Conservation (phyloP, 805 yeast species). For the Zygotorulaspora chibaensis region DNA sequence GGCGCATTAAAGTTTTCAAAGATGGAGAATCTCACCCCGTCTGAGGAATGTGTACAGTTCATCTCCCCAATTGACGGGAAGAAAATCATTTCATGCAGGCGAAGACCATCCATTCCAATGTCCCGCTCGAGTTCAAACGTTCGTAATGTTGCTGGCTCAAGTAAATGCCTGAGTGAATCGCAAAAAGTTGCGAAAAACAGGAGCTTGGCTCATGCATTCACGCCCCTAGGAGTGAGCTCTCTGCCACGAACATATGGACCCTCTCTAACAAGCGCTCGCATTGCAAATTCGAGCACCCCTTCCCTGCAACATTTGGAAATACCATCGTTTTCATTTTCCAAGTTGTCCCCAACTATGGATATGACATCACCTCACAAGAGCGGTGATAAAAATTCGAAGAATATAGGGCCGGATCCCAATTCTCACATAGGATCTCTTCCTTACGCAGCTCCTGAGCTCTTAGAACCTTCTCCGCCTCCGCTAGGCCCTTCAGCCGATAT, state of each 20-base stretch:
- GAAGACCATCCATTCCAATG: conserved; percentile 34
- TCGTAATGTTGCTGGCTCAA: neutral
- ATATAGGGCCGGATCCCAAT: conserved; percentile 42
- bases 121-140: conserved; percentile 31
- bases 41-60: conserved; percentile 10
- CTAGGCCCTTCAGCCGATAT: conserved; percentile 69
- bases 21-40: neutral
- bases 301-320: conserved; percentile 10
- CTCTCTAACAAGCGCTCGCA: conserved; percentile 21
- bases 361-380: conserved; percentile 11
- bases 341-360: conserved; percentile 12
- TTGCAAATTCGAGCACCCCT: conserved; percentile 12
- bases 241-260: conserved; percentile 31
- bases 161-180: conserved; percentile 8
- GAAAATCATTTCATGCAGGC: conserved; percentile 8
- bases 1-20: neutral
- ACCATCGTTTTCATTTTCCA: conserved; percentile 6
- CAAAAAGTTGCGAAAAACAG: conserved; percentile 28
- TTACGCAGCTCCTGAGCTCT: conserved; percentile 84
- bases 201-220: conserved; percentile 33
- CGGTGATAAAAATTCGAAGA: conserved; percentile 1
- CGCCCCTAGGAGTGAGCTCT: conserved; percentile 30
- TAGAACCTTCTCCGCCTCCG: conserved; percentile 58
- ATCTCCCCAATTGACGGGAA: conserved; percentile 11
- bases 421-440: conserved; percentile 85